Evolutionary conservation across 495 filamentous ascomycete genomes (phyloP), one percentile per base, ranked within the genome.

Genomic region (Podospora appendiculata): DNA sequence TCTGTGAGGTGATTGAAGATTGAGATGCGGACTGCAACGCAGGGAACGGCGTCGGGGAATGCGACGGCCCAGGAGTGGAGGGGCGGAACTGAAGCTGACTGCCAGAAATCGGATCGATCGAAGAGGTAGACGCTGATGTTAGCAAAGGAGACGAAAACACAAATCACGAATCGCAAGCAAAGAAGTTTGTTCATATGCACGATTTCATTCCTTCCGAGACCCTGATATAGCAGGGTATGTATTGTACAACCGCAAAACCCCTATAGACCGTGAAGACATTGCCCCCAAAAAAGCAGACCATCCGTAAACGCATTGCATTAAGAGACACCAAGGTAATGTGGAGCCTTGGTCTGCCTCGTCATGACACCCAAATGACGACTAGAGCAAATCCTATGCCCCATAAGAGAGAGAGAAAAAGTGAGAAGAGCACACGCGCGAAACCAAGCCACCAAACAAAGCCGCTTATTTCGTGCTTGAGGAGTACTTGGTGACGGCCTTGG

Each of bases 401-500:
- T n/a, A 68, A 71, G 54, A 65, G 61, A 64, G 61, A 68, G 66
- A 67, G 63, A 53, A 62, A 76, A 63, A 51, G 36, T 25, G 36
- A 50, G 34, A 32, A 45, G 11, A 25, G 25, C 25, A 25, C 25
- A 25, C 25, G 25, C 25, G 25, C 2, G 25, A 25, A 25, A 25
- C 25, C 25, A 25, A 25, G 5, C 25, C 25, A 25, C 25, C 25
- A 2, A 25, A 2, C 25, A 2, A 44, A 63, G 64, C 59, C 17
- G 72, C 75, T 82, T 95, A 98, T 89, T 98, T 98, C 72, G 92
- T 94, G 61, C 92, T 96, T 47, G 92, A 96, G 58, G 91, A 96
- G 82, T 98, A 98, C 84, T 98, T 98, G 81, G 93, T 97, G 58
- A 98, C 93, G 51, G 93, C 93, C 90, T 98, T 98, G 71, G 93